phyloP scores from a whole-genome alignment of 2,329 filamentous ascomycete species.

The Monosporascus cannonballus region DNA sequence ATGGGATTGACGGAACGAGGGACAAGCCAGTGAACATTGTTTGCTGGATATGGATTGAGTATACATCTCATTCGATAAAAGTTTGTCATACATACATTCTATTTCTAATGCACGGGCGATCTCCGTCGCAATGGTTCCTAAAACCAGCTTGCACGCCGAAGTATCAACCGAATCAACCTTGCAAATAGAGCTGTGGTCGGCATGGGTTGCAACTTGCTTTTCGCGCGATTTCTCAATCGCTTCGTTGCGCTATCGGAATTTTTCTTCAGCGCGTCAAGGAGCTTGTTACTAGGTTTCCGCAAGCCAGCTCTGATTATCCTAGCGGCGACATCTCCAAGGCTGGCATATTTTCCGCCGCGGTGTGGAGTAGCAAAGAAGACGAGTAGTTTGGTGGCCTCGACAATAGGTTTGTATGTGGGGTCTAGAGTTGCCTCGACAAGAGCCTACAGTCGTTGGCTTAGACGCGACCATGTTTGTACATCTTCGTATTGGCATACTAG shows the following conservation, averaged over 20 bases:
- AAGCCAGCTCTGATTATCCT: slow-evolving; percentile 4
- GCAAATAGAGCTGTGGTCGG: slow-evolving; percentile 8
- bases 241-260: slow-evolving; percentile 1
- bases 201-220: slow-evolving; percentile 5
- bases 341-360: slow-evolving; percentile 6
- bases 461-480: too few species aligned
- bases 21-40: too few species aligned
- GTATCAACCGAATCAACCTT: slow-evolving; percentile 3
- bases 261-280: slow-evolving; percentile 4
- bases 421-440: slow-evolving; percentile 6
- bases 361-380: slow-evolving; percentile 9
- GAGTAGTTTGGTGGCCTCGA: slow-evolving; percentile 5
- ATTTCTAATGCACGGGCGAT: too few species aligned
- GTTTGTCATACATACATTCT: too few species aligned
- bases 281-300: slow-evolving; percentile 5
- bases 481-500: not conserved
- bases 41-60: too few species aligned
- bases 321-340: slow-evolving; percentile 3
- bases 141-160: too few species aligned
- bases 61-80: too few species aligned
- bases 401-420: slow-evolving; percentile 2
- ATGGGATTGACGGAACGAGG: too few species aligned
- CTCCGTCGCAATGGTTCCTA: too few species aligned
- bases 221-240: slow-evolving; percentile 8
- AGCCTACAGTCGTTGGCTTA: slow-evolving; percentile 1